A percentile compares a stretch with the other conserved stretches of the same genome.
Conservation (phyloP, 2,329 filamentous ascomycete genomes). For the Ceratocystis destructans region DNA sequence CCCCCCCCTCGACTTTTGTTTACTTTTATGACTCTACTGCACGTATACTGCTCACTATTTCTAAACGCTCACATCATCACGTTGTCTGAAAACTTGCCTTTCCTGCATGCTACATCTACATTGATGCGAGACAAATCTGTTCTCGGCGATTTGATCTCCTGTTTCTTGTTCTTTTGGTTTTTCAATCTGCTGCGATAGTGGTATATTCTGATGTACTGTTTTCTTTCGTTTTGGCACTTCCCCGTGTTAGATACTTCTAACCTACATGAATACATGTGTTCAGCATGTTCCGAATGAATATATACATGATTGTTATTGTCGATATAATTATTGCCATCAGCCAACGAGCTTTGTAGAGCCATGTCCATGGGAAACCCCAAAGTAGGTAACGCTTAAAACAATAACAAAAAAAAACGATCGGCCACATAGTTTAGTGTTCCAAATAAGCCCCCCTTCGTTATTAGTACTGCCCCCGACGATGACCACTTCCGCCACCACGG, state of each 20-base stretch:
- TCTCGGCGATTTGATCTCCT: neutral
- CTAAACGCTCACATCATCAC: neutral
- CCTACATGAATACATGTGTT: neutral
- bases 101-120: neutral
- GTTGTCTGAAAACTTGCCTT: neutral
- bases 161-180: neutral
- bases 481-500: slow-evolving; percentile 23
- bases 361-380: neutral
- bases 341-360: neutral
- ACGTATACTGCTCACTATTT: neutral
- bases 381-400: neutral
- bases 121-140: neutral
- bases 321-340: neutral
- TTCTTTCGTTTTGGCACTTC: neutral
- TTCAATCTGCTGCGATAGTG: neutral
- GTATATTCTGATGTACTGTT: neutral
- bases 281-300: neutral
- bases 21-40: neutral
- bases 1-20: neutral
- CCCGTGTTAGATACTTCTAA: neutral
- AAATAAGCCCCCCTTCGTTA: neutral
- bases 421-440: neutral
- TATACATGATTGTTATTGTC: neutral
- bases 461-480: slow-evolving; percentile 27
- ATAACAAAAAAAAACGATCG: neutral